Conservation (phyloP, 1,139 yeast species). For the Geotrichum fermentans region DNA sequence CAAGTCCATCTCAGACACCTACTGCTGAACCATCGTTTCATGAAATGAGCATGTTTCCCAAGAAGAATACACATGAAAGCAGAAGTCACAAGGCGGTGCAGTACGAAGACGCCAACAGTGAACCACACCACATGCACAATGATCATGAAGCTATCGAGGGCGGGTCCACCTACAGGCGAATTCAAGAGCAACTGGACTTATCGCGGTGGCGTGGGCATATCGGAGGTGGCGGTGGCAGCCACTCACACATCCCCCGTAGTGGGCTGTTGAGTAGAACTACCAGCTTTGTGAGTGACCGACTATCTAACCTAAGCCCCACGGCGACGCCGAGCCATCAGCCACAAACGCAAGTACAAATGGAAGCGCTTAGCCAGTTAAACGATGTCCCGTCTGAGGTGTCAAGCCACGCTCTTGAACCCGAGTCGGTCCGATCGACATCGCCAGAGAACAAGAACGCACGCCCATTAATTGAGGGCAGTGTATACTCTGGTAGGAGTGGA, state of each 20-base stretch:
- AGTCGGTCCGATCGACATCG: background rate
- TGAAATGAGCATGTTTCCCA: constrained; percentile 5
- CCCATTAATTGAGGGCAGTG: background rate
- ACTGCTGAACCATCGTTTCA: background rate
- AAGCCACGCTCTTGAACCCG: background rate
- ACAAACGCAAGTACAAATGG: too few relatives aligned
- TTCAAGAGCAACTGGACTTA: constrained; percentile 7
- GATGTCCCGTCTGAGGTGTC: background rate
- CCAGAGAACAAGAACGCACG: background rate
- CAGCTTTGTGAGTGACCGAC: constrained; percentile 2
- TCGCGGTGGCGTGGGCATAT: constrained; percentile 7
- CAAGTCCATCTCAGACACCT: background rate
- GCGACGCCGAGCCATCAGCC: too few relatives aligned
- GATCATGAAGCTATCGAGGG: constrained; percentile 3
- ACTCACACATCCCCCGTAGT: too few relatives aligned
- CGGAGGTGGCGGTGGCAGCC: background rate
- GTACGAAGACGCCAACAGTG: too few relatives aligned
- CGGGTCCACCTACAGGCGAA: background rate
- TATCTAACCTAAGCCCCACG: background rate
- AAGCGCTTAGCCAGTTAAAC: background rate
- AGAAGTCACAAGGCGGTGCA: too few relatives aligned
- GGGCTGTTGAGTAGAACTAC: constrained; percentile 1
- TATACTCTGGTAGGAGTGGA: background rate
- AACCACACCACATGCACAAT: background rate
- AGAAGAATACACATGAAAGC: background rate